Evolutionary conservation across 192 early-diverging fungal species (phyloP).

Genomic region (Geosiphon pyriformis): DNA sequence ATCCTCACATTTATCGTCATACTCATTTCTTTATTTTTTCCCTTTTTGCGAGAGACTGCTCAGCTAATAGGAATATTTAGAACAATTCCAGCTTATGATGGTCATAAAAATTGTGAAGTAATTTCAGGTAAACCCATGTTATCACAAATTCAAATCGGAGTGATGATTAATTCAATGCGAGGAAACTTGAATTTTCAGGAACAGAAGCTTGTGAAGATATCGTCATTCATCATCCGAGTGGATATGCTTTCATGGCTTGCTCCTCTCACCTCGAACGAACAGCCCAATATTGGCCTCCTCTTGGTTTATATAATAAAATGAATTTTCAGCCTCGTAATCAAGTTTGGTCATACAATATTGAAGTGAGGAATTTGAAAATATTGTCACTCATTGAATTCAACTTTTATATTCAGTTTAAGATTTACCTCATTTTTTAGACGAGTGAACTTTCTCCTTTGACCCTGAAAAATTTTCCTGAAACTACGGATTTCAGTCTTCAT

Average conservation of each 20-base stretch:
- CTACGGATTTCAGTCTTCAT: constrained; percentile 37
- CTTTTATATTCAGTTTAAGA: neutral
- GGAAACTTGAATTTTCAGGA: no score
- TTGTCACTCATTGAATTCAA: neutral
- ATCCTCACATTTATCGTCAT: no score
- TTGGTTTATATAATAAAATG: constrained; percentile 23
- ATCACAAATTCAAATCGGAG: no score
- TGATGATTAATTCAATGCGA: no score
- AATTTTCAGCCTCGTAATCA: neutral
- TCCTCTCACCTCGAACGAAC: constrained; percentile 39
- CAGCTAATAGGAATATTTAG: no score
- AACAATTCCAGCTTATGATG: no score
- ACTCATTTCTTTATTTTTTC: no score
- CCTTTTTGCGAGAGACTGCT: no score
- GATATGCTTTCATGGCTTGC: constrained; percentile 52
- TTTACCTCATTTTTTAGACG: neutral
- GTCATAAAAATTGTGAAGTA: no score
- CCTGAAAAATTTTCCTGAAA: constrained; percentile 30
- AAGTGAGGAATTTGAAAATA: neutral
- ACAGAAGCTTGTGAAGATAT: constrained; percentile 54
- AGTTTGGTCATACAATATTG: neutral
- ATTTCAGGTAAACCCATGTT: no score
- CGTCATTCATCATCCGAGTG: constrained; percentile 44
- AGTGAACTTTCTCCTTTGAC: constrained; percentile 5
- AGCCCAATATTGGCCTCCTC: constrained; percentile 39